Evolutionary conservation across 257 asterid genomes (phyloP), one percentile per base, ranked within the genome.

Genomic region (Rhazya stricta): DNA sequence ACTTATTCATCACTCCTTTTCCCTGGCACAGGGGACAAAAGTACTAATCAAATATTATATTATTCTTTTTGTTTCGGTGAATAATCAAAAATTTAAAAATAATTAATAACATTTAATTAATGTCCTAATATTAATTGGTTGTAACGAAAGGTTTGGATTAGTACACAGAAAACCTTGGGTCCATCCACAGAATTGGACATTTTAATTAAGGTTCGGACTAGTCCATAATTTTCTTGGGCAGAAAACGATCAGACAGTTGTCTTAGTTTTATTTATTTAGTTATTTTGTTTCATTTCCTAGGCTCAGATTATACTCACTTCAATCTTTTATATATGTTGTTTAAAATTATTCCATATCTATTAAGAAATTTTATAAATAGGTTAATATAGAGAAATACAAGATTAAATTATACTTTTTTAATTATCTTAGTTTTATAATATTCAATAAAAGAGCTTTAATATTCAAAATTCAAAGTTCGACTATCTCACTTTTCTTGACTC

Each of bases 171-270:
- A 50, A 73, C 67, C 79, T 61, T 43, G 60, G 79, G 79, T 42
- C 81, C 81, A 77, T 68, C 91, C 91, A 82, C 71, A 25, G 93
- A 77, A 83, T 86, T 65, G 51, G 80, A 74, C 11, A 15, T 79
- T 48, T 41, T n/a, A 74, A 72, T 63, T 65, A n/a, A 3, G 48
- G 70, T 6, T 71, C 70, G 73, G 74, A 79, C 41, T 48, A 9
- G 67, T 41, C 29, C 62, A 27, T 30, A 63, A 37, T 19, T 61
- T 42, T 65, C 69, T 16, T 32, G 43, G 41, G 42, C 36, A 32
- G 8, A 70, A 45, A 23, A 32, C 27, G 18, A 46, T 67, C 36
- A 75, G 46, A 67, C 7, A 11, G 6, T 36, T 9, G 30, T 10
- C 36, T 42, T 37, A 3, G 15, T 13, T 9, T 42, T 9, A 1